Percentiles rank a stretch among this genome's conserved stretches.
phyloP scores from a whole-genome alignment of 2,329 filamentous ascomycete species.

The Pseudogymnoascus sp. region DNA sequence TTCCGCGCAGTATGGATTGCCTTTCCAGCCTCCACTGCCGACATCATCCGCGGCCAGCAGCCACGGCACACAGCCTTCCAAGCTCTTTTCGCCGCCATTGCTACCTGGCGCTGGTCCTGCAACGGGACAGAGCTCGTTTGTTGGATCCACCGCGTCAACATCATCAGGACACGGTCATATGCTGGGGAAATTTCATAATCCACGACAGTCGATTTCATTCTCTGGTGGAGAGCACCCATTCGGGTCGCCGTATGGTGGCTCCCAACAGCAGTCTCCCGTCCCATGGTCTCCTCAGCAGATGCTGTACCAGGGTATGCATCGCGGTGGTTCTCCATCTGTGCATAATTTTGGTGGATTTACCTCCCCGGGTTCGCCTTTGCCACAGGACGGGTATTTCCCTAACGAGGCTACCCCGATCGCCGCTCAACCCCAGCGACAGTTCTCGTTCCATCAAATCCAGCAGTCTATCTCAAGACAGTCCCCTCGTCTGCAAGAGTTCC shows the following conservation, averaged over 20 bases:
- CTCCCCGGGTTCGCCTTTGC: conserved; percentile 57
- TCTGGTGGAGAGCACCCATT: conserved; percentile 50
- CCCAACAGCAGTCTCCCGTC: conserved; percentile 52
- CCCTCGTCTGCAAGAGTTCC: conserved; percentile 60
- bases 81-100: conserved; percentile 47
- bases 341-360: conserved; percentile 46
- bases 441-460: conserved; percentile 32
- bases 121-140: conserved; percentile 52
- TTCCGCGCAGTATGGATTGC: conserved; percentile 67
- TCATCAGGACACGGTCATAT: conserved; percentile 53
- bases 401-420: neutral
- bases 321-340: conserved; percentile 57
- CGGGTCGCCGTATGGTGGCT: conserved; percentile 59
- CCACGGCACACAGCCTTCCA: conserved; percentile 46
- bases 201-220: conserved; percentile 64
- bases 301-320: conserved; percentile 42
- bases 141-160: conserved; percentile 63
- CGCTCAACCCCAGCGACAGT: conserved; percentile 41
- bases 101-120: conserved; percentile 51
- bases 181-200: conserved; percentile 51
- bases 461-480: conserved; percentile 39
- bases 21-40: conserved; percentile 77
- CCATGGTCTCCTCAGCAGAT: conserved; percentile 51
- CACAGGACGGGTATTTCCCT: conserved; percentile 32
- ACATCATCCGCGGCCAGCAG: conserved; percentile 71